Percentiles rank a stretch among this genome's conserved stretches.
Evolutionary conservation across 1,139 yeast species (phyloP).

Genomic region (Zygoascus sp.): DNA sequence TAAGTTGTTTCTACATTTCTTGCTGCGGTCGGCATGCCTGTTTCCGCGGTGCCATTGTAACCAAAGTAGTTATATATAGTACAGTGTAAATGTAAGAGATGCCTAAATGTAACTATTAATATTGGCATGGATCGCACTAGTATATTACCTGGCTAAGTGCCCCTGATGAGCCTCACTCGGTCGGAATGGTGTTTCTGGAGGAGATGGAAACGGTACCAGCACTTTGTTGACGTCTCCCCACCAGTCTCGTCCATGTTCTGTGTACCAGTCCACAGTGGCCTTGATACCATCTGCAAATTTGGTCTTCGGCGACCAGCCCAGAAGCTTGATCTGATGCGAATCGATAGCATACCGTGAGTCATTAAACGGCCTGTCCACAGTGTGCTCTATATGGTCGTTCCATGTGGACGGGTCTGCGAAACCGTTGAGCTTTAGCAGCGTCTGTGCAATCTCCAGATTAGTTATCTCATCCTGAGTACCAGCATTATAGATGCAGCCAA

Average conservation of each 20-base stretch:
- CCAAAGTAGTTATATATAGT: too few species aligned
- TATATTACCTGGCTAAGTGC: too few species aligned
- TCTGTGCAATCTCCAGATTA: slow-evolving; percentile 37
- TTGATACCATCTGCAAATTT: slow-evolving; percentile 39
- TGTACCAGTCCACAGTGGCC: slow-evolving; percentile 37
- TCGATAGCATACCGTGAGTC: slow-evolving; percentile 47
- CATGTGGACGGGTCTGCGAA: slow-evolving; percentile 19
- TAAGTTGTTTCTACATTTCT: too few species aligned
- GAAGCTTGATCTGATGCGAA: slow-evolving; percentile 34
- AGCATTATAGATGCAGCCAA: slow-evolving; percentile 45
- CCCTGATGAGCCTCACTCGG: slow-evolving; percentile 6
- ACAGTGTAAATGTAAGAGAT: background rate
- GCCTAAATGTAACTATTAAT: too few species aligned
- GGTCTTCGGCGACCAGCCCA: slow-evolving; percentile 50
- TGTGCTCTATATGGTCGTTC: slow-evolving; percentile 33
- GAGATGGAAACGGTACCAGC: slow-evolving; percentile 29
- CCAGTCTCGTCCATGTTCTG: slow-evolving; percentile 29
- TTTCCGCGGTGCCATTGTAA: too few species aligned
- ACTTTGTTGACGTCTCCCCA: slow-evolving; percentile 29
- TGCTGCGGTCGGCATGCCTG: too few species aligned
- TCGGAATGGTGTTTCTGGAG: slow-evolving; percentile 9
- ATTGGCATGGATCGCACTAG: too few species aligned
- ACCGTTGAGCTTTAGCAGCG: slow-evolving; percentile 32
- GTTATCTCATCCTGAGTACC: slow-evolving; percentile 46
- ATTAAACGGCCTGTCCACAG: slow-evolving; percentile 49